Base-by-base conservation (phyloP, 257 asterid genomes). In the Linaria vulgaris region DNA sequence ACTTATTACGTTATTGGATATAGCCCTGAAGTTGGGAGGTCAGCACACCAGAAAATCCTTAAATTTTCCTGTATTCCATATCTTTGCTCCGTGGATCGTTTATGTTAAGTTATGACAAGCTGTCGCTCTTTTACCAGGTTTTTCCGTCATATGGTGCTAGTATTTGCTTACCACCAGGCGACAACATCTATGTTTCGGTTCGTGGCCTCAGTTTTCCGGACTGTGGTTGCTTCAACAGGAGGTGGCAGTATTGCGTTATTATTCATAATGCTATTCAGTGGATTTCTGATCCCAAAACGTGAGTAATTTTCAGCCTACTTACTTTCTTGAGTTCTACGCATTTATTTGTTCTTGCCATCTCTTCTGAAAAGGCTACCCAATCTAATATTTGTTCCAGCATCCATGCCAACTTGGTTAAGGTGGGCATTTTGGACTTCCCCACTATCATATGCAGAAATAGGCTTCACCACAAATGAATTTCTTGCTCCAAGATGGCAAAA, bases 401-500 rank as follows among this genome's bases (percentile, higher is more conserved):
- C 88, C 38, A 81, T 84, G 88, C 91, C 91, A 12, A 44, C 9
- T 68, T 84, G 91, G 91, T 72, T 84, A 53, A 63, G 66, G 68
- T 81, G 88, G 86, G 82, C 68, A n/a, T 81, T 81, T 69, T 84
- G 91, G 91, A 64, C 75, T 59, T 84, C 85, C 71, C 91, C 91
- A 1, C 17, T 79, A 30, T 70, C 91, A 14, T 81, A 84, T 55
- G 91, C 85, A 12, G 80, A 79, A 72, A 77, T 84, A 52, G 91
- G 83, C 45, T 67, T 84, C 45, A 41, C 86, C 1, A 48, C 70
- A 7, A 82, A 79, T 65, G 91, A 84, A 61, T 82, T 84, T 69
- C 82, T 63, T 12, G 76, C 86, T 13, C 88, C 84, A 56, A 46
- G 88, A 65, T 79, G 91, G 91, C 82, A 84, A 70, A 73, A 66